These are phyloP conservation scores for Mycena rebaudengoi DNA, from an alignment of 768 basidiomycete genomes.

Conservation along the genomic window DNA sequence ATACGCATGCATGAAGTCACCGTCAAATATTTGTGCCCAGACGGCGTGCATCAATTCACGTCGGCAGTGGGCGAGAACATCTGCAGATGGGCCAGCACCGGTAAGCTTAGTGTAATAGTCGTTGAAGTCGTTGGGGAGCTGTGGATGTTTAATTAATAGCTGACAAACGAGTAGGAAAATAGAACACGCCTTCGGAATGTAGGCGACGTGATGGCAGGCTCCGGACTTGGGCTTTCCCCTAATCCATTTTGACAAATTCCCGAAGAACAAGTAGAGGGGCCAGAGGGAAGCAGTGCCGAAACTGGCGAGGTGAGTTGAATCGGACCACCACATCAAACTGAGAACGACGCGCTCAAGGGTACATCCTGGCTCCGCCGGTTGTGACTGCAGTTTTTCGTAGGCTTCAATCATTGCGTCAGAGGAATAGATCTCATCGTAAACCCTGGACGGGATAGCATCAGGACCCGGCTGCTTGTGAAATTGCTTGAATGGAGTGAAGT, in stretches of 20 bases:
- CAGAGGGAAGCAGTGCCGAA: too few species aligned
- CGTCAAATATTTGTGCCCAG: background rate
- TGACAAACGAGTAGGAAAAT: too few species aligned
- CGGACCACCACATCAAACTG: conserved; percentile 14
- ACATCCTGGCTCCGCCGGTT: background rate
- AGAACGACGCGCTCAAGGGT: conserved; percentile 20
- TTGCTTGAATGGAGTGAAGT: background rate
- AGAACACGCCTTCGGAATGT: too few species aligned
- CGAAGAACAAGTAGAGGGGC: too few species aligned
- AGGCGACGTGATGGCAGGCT: too few species aligned
- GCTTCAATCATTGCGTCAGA: background rate
- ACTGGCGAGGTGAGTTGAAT: background rate
- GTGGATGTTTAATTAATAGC: too few species aligned
- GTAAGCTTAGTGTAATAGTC: too few species aligned
- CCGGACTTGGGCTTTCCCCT: too few species aligned
- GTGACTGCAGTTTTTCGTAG: background rate
- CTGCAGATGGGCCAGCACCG: too few species aligned
- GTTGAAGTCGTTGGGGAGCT: too few species aligned
- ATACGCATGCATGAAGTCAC: conserved; percentile 5
- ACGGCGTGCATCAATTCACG: conserved; percentile 8
- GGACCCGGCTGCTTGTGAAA: background rate
- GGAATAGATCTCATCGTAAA: background rate
- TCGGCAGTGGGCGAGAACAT: background rate
- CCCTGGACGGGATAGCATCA: background rate
- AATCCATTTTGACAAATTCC: too few species aligned